Evolutionary conservation across 192 early-diverging fungal species (phyloP), one percentile per base, ranked within the genome.

Genomic region (Coemansia furcata): DNA sequence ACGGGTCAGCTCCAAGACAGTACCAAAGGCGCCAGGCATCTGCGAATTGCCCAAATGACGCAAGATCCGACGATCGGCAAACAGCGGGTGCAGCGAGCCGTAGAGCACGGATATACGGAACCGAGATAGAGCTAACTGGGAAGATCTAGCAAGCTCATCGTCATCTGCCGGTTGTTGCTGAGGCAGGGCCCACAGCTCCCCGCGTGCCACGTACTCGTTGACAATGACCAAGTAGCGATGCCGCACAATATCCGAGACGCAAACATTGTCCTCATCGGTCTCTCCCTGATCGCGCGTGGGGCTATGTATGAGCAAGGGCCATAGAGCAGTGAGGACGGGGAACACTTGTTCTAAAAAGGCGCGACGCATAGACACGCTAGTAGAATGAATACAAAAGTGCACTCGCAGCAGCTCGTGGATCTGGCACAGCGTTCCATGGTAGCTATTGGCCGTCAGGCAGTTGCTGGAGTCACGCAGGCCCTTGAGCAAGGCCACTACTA

Each of bases 341-440:
- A 83, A 72, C 46, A 77, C 44, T 69, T 73, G 17, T 67, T 33
- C 6, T 78, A 60, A 2, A 85, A 69, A 57, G 15, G 29, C 54
- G 30, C 29, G 54, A 8, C 30, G 54, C 54, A 57, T 57, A 7
- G 54, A 30, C 0, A 32, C 6, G 66, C 76, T 1, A 80, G 73
- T n/a, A 81, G 63, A n/a, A 85, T 73, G 73, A 10, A 61, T 52
- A 11, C 87, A 65, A 65, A 86, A 84, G 37, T 83, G 80, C 64
- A 78, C 87, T 46, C 87, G 80, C 30, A 95, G 60, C 32, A 96
- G 74, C 66, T 87, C 86, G 63, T 88, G 86, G 19, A 89, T 84
- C 68, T 92, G 92, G 38, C 93, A 77, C 38, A 94, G 76, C 54
- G 76, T 66, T 12, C 95, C 95, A 62, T 97, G 95, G 21, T 87